Evolutionary conservation across 2,329 filamentous ascomycete species (phyloP), one percentile per base, ranked within the genome.

Genomic region (Cladosporium sp.): DNA sequence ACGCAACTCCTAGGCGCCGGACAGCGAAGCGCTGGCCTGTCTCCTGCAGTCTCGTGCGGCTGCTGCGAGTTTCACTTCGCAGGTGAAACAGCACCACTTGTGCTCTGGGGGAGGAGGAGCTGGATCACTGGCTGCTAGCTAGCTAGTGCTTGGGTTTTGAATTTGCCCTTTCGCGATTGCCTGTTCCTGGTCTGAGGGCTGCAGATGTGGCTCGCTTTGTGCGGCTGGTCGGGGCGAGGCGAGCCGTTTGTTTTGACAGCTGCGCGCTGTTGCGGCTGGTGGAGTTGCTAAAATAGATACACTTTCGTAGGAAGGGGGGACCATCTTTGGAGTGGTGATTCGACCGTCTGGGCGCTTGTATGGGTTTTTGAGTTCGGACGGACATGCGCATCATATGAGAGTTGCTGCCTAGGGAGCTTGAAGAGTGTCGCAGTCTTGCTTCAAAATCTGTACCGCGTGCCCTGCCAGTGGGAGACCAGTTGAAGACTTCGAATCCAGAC

Each of bases 231-330:
- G 56, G 56, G 16, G 56, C 59, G 59, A 52, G 44, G 31, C 59
- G 59, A 52, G 59, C 59, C 59, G 59, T 62, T 46, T 52, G 31
- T n/a, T 46, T 62, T 62, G 59, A 46, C 31, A 31, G 50, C 50
- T 31, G 50, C 16, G 11, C n/a, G 37, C 14, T 53, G 49, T 53
- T 31, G 10, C 26, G 26, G 11, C 28, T 28, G 49, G 23, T 40
- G 35, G 35, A 40, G 37, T 44, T 44, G 37, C 37, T 44, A 44
- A 44, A 46, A 11, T 46, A 46, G 8, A 46, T 12, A 46, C 5
- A 2, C n/a, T 46, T 46, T 23, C 7, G 8, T 11, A 46, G 40
- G 40, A 46, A 46, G 10, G 40, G 40, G n/a, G n/a, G 3, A 26
- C 3, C 23, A n/a, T 21, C 5, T 4, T 18, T 21, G 11, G 26